These are phyloP conservation scores for Lachancea thermotolerans DNA, from an alignment of 805 yeast species.

Conservation along the genomic window DNA sequence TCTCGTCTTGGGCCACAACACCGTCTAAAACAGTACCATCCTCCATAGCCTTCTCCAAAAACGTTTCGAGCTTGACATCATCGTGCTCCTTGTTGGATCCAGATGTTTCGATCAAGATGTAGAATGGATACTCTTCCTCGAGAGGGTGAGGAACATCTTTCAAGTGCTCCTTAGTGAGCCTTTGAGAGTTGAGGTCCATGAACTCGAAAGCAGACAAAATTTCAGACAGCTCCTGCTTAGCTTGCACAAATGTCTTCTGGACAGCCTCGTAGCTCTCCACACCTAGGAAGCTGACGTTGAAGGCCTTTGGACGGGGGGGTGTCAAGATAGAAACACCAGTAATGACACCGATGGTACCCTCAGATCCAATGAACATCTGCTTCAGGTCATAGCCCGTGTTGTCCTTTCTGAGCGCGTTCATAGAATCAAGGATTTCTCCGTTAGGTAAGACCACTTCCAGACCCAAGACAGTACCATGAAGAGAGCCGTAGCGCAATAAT, in stretches of 20 bases:
- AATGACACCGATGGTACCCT: constrained; percentile 85
- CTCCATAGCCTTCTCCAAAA: constrained; percentile 81
- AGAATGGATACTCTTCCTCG: constrained; percentile 78
- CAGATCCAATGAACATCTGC: constrained; percentile 89
- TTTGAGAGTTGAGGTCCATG: constrained; percentile 73
- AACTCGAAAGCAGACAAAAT: constrained; percentile 89
- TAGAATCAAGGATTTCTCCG: constrained; percentile 73
- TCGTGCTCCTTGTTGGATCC: constrained; percentile 94
- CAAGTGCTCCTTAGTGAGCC: constrained; percentile 54
- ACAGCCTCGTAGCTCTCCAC: constrained; percentile 78
- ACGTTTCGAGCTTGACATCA: constrained; percentile 77
- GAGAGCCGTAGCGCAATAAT: constrained; percentile 78
- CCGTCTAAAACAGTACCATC: constrained; percentile 84
- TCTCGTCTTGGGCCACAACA: constrained; percentile 90
- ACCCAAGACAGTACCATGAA: constrained; percentile 89
- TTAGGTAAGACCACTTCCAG: constrained; percentile 89
- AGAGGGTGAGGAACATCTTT: constrained; percentile 63
- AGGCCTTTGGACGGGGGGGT: constrained; percentile 80
- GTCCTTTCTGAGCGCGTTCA: constrained; percentile 85
- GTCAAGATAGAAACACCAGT: constrained; percentile 88
- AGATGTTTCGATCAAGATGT: constrained; percentile 82
- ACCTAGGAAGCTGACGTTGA: constrained; percentile 84
- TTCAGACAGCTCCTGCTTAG: constrained; percentile 74
- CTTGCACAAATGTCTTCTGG: constrained; percentile 69
- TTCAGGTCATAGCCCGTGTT: constrained; percentile 93